Conservation (phyloP, 495 filamentous ascomycete species). For the Aspergillus indologenus region DNA sequence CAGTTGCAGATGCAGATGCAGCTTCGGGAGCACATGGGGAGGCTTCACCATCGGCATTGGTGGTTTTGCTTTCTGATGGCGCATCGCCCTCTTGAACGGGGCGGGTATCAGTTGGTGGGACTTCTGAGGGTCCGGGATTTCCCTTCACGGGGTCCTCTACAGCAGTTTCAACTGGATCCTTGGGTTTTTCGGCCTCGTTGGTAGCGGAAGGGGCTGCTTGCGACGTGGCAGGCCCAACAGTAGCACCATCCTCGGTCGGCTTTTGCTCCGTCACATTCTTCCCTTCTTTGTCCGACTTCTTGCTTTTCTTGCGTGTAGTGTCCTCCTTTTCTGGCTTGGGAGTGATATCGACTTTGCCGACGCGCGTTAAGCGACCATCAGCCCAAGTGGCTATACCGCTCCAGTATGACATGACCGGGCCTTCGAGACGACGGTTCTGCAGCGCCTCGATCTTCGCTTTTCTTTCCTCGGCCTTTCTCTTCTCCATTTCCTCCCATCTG, state of each 20-base stretch:
- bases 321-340: constrained; percentile 42
- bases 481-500: constrained; percentile 90
- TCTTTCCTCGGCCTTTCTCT: constrained; percentile 77
- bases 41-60: neutral
- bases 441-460: constrained; percentile 76
- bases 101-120: neutral
- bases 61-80: constrained; percentile 1
- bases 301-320: constrained; percentile 27
- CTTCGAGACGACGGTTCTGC: constrained; percentile 79
- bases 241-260: constrained; percentile 15
- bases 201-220: constrained; percentile 7
- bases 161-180: constrained; percentile 7
- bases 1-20: neutral
- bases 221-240: constrained; percentile 15
- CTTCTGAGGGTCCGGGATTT: constrained; percentile 9
- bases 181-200: constrained; percentile 1
- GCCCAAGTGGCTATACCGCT: constrained; percentile 79
- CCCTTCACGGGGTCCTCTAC: constrained; percentile 9
- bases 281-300: constrained; percentile 37
- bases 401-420: constrained; percentile 89
- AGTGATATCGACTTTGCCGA: constrained; percentile 65
- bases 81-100: neutral
- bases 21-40: constrained; percentile 5
- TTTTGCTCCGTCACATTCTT: constrained; percentile 28
- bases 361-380: constrained; percentile 70